These are phyloP conservation scores for Ganoderma resinaceum DNA, from an alignment of 1,284 basidiomycete genomes.

Conservation along the genomic window DNA sequence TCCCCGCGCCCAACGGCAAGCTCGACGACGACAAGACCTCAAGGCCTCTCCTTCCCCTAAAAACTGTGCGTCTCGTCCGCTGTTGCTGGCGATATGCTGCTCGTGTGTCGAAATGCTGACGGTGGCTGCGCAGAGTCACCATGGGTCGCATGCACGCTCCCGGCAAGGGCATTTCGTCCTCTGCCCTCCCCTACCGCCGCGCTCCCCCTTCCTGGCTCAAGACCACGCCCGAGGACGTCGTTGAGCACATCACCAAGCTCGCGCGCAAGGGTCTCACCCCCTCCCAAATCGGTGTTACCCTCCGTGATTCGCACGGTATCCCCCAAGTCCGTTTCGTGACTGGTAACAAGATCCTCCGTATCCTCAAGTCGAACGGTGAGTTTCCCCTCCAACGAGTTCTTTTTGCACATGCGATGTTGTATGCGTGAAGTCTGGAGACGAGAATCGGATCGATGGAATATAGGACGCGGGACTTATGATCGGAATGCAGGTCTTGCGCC, in stretches of 20 bases:
- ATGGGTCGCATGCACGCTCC: conserved; percentile 98
- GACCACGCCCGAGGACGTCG: conserved; percentile 94
- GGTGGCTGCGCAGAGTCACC: conserved; percentile 44
- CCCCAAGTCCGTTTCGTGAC: conserved; percentile 98
- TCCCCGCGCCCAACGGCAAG: conserved; percentile 43
- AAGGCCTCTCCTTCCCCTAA: conserved; percentile 44
- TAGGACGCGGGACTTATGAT: conserved; percentile 11
- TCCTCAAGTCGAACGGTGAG: conserved; percentile 94
- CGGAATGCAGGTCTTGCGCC: conserved; percentile 85
- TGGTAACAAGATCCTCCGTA: conserved; percentile 99
- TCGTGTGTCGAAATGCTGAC: conserved; percentile 26
- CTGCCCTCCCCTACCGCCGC: conserved; percentile 97
- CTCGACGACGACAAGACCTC: conserved; percentile 51
- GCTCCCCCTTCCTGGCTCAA: conserved; percentile 97
- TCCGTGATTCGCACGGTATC: conserved; percentile 98
- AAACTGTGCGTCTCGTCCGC: conserved; percentile 43
- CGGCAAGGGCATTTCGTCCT: conserved; percentile 98
- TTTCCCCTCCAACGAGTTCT: conserved; percentile 18
- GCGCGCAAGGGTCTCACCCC: conserved; percentile 98
- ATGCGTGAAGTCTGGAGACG: background rate
- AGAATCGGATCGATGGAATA: conserved; percentile 8
- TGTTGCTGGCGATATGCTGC: background rate
- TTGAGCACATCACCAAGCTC: conserved; percentile 96
- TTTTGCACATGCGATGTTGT: background rate
- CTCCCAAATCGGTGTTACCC: conserved; percentile 97